Evolutionary conservation across 306 rosid species (phyloP), one percentile per base, ranked within the genome.

Genomic region (Begonia loranthoides): DNA sequence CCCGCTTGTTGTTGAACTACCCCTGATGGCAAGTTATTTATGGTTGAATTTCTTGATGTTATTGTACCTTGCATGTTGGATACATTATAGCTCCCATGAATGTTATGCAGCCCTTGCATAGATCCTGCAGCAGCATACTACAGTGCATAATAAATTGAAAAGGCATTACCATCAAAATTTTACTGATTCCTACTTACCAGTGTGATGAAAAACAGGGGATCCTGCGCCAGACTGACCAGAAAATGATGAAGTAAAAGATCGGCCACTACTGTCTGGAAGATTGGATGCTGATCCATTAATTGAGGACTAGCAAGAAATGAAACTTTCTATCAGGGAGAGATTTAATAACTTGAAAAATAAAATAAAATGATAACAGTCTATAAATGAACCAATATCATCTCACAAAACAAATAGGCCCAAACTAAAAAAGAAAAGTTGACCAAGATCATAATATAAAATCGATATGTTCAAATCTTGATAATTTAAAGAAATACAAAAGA

Each of bases 221-320:
- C 86, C 95, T 3, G 85, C 92, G 70, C 95, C 99, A 73, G 94
- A 82, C 73, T 90, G 99, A 76, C 88, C 83, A 69, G 99, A 86
- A 83, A 86, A 90, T 24, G 95, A 82, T 44, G 94, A 51, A 5
- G 88, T 64, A 74, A 80, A 86, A 60, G 93, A 76, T 71, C 99
- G 79, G 44, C 95, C 95, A 52, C 76, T 58, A 57, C 86, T 71
- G 38, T 90, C 99, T 43, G 78, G 88, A 70, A 80, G 82, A 79
- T 86, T 90, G 51, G 99, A 83, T 56, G 94, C 77, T 48, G 99
- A 83, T 59, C 94, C 92, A 4, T 86, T 92, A 62, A 86, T 63
- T 49, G 99, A 86, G 75, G 96, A 86, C 99, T 92, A 82, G 69
- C 70, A 65, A 51, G 40, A 61, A 58, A 63, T 19, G 33, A 22